A percentile compares a stretch with the other conserved stretches of the same genome.
Evolutionary conservation across 192 early-diverging fungal genomes (phyloP).

Genomic region (Mortierella antarctica): DNA sequence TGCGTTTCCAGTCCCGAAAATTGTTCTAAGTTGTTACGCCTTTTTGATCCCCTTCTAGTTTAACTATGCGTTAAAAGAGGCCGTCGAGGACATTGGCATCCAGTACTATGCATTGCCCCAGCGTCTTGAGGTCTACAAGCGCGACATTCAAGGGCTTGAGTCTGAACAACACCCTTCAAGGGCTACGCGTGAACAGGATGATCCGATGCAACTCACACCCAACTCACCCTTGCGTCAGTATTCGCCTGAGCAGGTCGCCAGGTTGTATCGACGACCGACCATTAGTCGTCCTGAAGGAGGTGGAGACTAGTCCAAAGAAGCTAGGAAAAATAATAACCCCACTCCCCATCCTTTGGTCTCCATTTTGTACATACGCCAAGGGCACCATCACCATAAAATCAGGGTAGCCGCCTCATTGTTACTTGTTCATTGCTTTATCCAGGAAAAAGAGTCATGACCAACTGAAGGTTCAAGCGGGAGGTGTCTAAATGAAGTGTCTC

Average conservation of each 20-base stretch:
- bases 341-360: too few relatives aligned
- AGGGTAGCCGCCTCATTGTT: not conserved
- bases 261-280: conserved; percentile 30
- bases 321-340: not conserved
- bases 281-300: conserved; percentile 24
- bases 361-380: too few relatives aligned
- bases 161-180: not conserved
- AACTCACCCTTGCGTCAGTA: conserved; percentile 41
- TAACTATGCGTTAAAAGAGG: conserved; percentile 49
- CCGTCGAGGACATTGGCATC: conserved; percentile 48
- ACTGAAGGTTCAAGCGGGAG: not conserved
- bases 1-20: not conserved
- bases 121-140: conserved; percentile 33
- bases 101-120: conserved; percentile 44
- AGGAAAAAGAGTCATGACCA: not conserved
- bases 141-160: conserved; percentile 8
- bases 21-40: not conserved
- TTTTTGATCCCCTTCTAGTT: conserved; percentile 13
- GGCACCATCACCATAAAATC: too few relatives aligned
- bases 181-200: not conserved
- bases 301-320: not conserved
- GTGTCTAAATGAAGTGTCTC: too few relatives aligned
- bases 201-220: conserved; percentile 4
- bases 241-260: conserved; percentile 36
- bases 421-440: not conserved